Evolutionary conservation across 495 filamentous ascomycete species (phyloP).

Genomic region (Pyrenula massariospora): DNA sequence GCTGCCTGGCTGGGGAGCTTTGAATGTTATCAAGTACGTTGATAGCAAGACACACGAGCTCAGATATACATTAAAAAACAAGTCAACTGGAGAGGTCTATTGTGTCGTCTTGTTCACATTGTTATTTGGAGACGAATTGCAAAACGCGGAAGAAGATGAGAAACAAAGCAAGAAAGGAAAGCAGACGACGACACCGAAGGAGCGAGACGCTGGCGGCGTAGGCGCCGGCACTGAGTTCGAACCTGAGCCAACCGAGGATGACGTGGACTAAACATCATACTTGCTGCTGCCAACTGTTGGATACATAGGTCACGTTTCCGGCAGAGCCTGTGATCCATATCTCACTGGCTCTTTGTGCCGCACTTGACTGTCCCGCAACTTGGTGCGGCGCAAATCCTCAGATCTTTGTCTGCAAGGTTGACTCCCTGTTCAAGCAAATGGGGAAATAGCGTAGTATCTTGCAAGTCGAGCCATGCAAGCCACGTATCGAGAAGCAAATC

Average conservation of each 20-base stretch:
- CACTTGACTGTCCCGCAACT: too few relatives aligned
- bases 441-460: too few relatives aligned
- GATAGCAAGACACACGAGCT: conserved; percentile 66
- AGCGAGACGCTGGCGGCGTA: neutral
- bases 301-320: too few relatives aligned
- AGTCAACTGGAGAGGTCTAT: conserved; percentile 53
- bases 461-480: neutral
- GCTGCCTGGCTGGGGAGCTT: conserved; percentile 57
- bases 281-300: neutral
- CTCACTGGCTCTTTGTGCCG: too few relatives aligned
- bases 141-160: conserved; percentile 43
- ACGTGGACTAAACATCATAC: neutral
- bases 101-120: conserved; percentile 72
- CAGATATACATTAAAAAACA: conserved; percentile 81
- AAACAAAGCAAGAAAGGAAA: conserved; percentile 15
- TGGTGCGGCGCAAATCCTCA: too few relatives aligned
- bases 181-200: neutral
- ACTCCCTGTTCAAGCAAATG: too few relatives aligned
- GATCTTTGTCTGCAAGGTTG: too few relatives aligned
- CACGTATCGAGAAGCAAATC: neutral
- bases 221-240: neutral
- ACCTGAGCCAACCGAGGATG: neutral
- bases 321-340: too few relatives aligned
- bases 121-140: conserved; percentile 23
- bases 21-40: conserved; percentile 71